A percentile compares a stretch with the other conserved stretches of the same genome.
These are phyloP conservation scores for Aspergillus bombycis DNA, from an alignment of 2,329 filamentous ascomycete genomes.

Conservation along the genomic window DNA sequence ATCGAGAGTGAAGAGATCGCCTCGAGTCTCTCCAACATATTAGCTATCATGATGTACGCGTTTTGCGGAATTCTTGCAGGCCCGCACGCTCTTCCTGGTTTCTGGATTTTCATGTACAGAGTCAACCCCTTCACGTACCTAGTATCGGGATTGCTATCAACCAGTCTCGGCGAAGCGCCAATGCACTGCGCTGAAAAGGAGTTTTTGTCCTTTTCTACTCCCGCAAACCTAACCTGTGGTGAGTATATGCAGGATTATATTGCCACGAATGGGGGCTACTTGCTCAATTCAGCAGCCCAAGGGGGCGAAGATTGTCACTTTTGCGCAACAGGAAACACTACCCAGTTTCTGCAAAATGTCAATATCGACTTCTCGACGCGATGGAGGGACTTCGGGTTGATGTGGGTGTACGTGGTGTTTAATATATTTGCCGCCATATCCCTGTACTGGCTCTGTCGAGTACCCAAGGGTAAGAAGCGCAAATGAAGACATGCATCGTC, in stretches of 20 bases:
- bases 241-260: conserved; percentile 11
- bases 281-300: conserved; percentile 4
- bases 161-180: conserved; percentile 2
- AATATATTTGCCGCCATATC: not conserved
- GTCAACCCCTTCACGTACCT: conserved; percentile 22
- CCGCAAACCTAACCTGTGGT: conserved; percentile 6
- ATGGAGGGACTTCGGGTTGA: not conserved
- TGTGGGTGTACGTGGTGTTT: conserved; percentile 1
- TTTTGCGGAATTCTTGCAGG: conserved; percentile 20
- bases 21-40: conserved; percentile 10
- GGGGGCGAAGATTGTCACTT: not conserved
- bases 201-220: not conserved
- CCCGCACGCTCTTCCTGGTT: conserved; percentile 15
- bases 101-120: conserved; percentile 21
- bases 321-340: conserved; percentile 1
- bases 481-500: not conserved
- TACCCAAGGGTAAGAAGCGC: not conserved
- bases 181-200: conserved; percentile 9
- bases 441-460: not conserved
- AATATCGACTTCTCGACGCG: not conserved
- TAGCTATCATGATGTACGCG: conserved; percentile 13
- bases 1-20: conserved; percentile 10
- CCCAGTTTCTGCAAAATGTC: conserved; percentile 2
- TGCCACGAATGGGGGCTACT: conserved; percentile 1
- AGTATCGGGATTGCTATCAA: conserved; percentile 23